Evolutionary conservation across 345 rosid species (phyloP).

Genomic region (Brassica rapa): DNA sequence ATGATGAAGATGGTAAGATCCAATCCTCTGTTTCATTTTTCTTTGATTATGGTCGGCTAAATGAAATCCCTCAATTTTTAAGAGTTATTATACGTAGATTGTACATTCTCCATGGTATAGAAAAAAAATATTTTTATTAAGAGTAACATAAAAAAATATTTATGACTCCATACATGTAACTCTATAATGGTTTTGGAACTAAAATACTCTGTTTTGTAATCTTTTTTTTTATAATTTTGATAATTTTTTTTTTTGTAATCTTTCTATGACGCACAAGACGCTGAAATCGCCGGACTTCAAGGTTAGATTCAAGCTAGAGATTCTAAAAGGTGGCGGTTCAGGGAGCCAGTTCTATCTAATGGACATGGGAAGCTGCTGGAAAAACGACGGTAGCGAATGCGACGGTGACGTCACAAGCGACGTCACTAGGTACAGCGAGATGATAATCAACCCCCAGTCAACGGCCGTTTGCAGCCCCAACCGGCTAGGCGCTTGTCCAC

Average conservation of each 20-base stretch:
- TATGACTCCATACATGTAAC: background rate
- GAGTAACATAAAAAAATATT: too few species aligned
- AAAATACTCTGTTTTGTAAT: slow-evolving; percentile 24
- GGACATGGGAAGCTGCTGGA: slow-evolving; percentile 65
- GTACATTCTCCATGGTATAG: too few species aligned
- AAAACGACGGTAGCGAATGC: slow-evolving; percentile 55
- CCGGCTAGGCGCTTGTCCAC: slow-evolving; percentile 48
- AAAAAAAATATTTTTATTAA: too few species aligned
- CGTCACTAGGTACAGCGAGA: slow-evolving; percentile 52
- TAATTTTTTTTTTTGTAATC: background rate
- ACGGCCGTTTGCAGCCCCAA: slow-evolving; percentile 41
- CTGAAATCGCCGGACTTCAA: slow-evolving; percentile 57
- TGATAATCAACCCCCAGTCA: slow-evolving; percentile 48
- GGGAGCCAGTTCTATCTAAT: slow-evolving; percentile 46
- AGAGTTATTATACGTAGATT: too few species aligned
- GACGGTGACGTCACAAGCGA: slow-evolving; percentile 54
- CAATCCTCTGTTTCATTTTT: slow-evolving; percentile 7
- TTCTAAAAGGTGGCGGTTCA: slow-evolving; percentile 56
- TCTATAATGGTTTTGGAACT: background rate
- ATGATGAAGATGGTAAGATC: slow-evolving; percentile 56
- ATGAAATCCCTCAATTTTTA: too few species aligned
- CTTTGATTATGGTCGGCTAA: too few species aligned
- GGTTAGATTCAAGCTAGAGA: slow-evolving; percentile 47
- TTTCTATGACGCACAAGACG: slow-evolving; percentile 22
- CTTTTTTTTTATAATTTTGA: background rate